Base-by-base conservation (phyloP, 1,284 basidiomycete species). In the Singerocomus inundabilis region DNA sequence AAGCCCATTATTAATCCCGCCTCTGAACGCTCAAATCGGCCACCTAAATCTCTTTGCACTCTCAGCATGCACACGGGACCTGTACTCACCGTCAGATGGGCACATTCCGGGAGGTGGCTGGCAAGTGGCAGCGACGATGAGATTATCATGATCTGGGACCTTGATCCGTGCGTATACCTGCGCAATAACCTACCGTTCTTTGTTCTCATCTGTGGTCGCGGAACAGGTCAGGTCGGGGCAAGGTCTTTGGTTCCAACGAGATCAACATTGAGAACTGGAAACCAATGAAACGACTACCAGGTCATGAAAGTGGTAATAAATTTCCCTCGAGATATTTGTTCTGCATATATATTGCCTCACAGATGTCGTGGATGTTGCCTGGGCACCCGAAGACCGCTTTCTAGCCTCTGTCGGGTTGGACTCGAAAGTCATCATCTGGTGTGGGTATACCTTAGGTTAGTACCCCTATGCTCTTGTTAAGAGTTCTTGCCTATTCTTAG, bases 221-320 rank as follows among this genome's bases (percentile, higher is more conserved):
- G 32, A 48, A 46, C 57, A 93, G 91, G 24, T 78, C 79, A 34
- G 86, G 89, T 25, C 83, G 83, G 47, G 91, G 93, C 15, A 89
- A 88, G 65, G 84, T 94, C 3, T 97, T 91, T 82, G 93, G 94
- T 4, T 88, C 90, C 21, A 91, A 93, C 59, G 93, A 96, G 64
- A 81, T 93, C 54, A 97, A 96, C 65, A 81, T 98, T n/a, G 97
- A 99, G 70, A 91, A 89, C 31, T 99, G 96, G 96, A 96, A 95
- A 65, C 91, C 94, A 4, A 70, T 95, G 60, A 91, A 93, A 55
- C 81, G 95, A 37, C 74, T 99, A 3, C 90, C 93, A 25, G 97
- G 93, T 0, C 96, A 99, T 67, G 90, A 92, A 54, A 94, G 92
- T 60, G 93, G 93, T 93, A 40, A 38, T 9, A 34, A 13, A 69